These are phyloP conservation scores for Alternaria burnsii DNA, from an alignment of 2,329 filamentous ascomycete genomes.

Conservation along the genomic window DNA sequence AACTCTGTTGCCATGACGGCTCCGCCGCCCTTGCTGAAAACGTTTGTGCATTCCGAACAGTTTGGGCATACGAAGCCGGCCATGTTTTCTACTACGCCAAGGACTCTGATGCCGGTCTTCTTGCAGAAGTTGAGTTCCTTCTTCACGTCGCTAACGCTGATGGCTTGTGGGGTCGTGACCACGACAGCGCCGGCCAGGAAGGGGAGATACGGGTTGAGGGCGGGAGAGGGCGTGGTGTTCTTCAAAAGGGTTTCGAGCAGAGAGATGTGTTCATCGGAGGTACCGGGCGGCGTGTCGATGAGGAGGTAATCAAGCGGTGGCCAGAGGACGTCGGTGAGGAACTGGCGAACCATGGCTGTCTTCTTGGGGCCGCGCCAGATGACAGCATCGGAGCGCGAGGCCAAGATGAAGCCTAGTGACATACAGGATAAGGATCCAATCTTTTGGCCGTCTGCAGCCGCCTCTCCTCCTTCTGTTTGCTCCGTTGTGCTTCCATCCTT, in stretches of 20 bases:
- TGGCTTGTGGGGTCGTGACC: conserved; percentile 94
- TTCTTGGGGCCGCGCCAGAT: conserved; percentile 99
- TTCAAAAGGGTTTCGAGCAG: conserved; percentile 81
- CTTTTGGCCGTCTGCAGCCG: conserved; percentile 29
- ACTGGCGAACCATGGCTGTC: conserved; percentile 98
- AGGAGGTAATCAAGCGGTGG: conserved; percentile 85
- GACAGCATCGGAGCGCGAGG: conserved; percentile 84
- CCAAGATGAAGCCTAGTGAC: conserved; percentile 90
- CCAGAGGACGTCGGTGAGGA: conserved; percentile 92
- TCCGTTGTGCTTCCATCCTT: not conserved
- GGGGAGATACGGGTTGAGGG: conserved; percentile 11
- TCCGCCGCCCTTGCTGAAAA: conserved; percentile 92
- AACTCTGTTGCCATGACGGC: conserved; percentile 89
- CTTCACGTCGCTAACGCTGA: conserved; percentile 90
- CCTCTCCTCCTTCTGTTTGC: not conserved
- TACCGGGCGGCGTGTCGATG: conserved; percentile 95
- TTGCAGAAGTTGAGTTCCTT: conserved; percentile 94
- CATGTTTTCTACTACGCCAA: conserved; percentile 98
- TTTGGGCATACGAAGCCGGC: conserved; percentile 84
- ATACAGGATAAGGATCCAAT: conserved; percentile 80
- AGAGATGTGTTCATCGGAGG: conserved; percentile 96
- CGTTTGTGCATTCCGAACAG: conserved; percentile 84
- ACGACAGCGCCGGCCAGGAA: conserved; percentile 84
- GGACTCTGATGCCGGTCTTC: conserved; percentile 79
- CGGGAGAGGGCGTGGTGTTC: conserved; percentile 31